Evolutionary conservation across 306 rosid species (phyloP).

Genomic region (Coriaria nepalensis): DNA sequence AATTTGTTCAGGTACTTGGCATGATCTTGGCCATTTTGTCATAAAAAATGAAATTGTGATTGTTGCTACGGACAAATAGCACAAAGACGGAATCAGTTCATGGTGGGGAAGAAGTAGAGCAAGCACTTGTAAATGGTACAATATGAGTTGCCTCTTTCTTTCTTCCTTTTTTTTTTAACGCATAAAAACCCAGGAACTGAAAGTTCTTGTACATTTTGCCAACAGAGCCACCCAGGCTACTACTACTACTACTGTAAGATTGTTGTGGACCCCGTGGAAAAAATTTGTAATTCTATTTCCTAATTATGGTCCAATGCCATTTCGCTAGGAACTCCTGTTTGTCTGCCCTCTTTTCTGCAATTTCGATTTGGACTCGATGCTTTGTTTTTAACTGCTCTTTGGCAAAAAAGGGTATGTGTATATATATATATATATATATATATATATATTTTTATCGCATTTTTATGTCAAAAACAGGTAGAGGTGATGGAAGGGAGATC

Average conservation of each 20-base stretch:
- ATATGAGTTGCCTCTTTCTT: slow-evolving; percentile 5
- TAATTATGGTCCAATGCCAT: too few relatives aligned
- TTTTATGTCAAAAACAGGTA: too few relatives aligned
- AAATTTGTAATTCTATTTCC: too few relatives aligned
- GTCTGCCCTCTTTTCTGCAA: too few relatives aligned
- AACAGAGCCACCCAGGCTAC: slow-evolving; percentile 20
- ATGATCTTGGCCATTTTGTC: slow-evolving; percentile 20
- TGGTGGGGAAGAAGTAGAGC: background rate
- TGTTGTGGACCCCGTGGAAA: background rate
- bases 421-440: too few relatives aligned
- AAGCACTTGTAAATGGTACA: slow-evolving; percentile 1
- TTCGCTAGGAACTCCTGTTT: slow-evolving; percentile 3
- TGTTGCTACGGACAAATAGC: background rate
- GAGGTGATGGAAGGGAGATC: too few relatives aligned
- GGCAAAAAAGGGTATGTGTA: too few relatives aligned
- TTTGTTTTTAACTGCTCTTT: too few relatives aligned
- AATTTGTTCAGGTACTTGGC: slow-evolving; percentile 84
- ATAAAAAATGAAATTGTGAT: too few relatives aligned
- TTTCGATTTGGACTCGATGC: too few relatives aligned
- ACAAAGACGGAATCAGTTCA: background rate
- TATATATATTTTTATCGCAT: too few relatives aligned
- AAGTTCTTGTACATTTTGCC: slow-evolving; percentile 34
- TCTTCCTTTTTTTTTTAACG: slow-evolving; percentile 11
- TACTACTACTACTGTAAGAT: slow-evolving; percentile 6
- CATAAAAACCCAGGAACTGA: slow-evolving; percentile 21